Evolutionary conservation across 345 rosid species (phyloP), one percentile per base, ranked within the genome.

Genomic region (Cardamine occulta): DNA sequence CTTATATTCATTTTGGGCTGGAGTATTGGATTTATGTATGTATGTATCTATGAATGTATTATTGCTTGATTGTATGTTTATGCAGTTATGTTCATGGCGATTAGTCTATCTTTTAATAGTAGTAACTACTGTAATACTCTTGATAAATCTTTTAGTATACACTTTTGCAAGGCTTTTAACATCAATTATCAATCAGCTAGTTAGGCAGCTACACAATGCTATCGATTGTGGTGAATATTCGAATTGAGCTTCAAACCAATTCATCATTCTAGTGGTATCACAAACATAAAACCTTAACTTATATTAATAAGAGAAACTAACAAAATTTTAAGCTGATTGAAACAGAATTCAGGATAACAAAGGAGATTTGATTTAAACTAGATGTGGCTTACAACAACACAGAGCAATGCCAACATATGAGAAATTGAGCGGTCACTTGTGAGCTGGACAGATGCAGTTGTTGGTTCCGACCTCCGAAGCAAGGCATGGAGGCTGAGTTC

Each of bases 381-480:
- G 40, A 32, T 12, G 15, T 17, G 19, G 29, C 8, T 34, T 34
- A 51, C 8, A 0, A 70, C 24, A 48, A 51, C 18, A 61, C 12
- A 58, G 5, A 58, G 13, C 37, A 68, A 68, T 11, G n/a, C 8
- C 18, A 55, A 55, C 45, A 54, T 15, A 40, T 19, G 39, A n/a
- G 48, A 47, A 65, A 48, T 0, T 4, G 21, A 0, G 6, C 12
- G 1, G 18, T 84, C 86, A 86, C 79, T 86, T 82, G 73, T 94
- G 98, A 63, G 82, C 52, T 57, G 78, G 69, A 77, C 98, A 90
- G 67, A 53, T 48, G 76, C 97, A 95, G 79, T 89, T 92, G 31
- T 80, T 74, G 71, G 78, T 67, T 35, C 97, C 97, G 21, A 94
- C 63, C 42, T 88, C 96, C 8, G 80, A 79, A 5, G 84, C 96